Base-by-base conservation (phyloP, 2,329 filamentous ascomycete genomes). In the Fusarium equiseti region DNA sequence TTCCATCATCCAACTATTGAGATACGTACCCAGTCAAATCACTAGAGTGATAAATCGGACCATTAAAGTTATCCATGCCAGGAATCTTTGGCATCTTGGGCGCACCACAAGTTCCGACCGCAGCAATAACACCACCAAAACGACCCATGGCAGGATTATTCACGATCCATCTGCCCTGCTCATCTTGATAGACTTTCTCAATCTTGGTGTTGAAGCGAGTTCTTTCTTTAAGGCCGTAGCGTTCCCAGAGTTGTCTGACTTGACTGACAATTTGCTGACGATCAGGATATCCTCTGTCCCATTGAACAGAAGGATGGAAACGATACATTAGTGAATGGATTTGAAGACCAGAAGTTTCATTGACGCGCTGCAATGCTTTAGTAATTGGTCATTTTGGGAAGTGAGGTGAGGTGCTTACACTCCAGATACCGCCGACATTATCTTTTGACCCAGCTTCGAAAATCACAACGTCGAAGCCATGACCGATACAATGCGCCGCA, bases 261-360 rank as follows among this genome's bases (percentile, higher is more conserved):
- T 95, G 90, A 26, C 86, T 85, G 45, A 95, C 84, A 64, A 97
- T 96, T 79, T 95, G 89, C 69, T 91, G 83, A 52, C 92, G 90
- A 66, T 90, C 86, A 1, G 94, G 94, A 75, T 97, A 97, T n/a
- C 92, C 92, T 31, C 85, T 83, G 35, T 87, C 83, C 89, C 92
- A 97, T 66, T 87, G 85, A 2, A 97, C 88, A 0, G 91, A 92
- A 0, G 94, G 94, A 72, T 95, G 92, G 78, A 97, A 97, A 24
- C 93, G 88, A 79, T 95, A 97, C 93, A 96, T 96, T 62, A 95
- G 79, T 22, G 90, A 93, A 78, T 97, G 92, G 24, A 97, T 95
- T 76, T 96, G 93, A 1, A 97, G 86, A 18, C 92, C 89, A 0
- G 92, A 95, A 0, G 92, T 95, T 54, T 92, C 92, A 81, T 96